These are phyloP conservation scores for Circinella minor DNA, from an alignment of 371 early-diverging fungal genomes.

Conservation along the genomic window DNA sequence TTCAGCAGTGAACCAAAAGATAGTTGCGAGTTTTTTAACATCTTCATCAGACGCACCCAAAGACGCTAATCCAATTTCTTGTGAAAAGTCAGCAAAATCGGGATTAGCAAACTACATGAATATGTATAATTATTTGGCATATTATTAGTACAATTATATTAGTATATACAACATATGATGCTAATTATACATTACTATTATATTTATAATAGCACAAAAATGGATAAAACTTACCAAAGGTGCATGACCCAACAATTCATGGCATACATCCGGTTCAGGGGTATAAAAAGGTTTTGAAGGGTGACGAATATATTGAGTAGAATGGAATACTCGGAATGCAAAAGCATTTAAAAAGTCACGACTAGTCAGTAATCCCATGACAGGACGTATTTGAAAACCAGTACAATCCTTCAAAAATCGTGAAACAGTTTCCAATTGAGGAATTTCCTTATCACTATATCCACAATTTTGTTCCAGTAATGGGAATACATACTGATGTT, in stretches of 20 bases:
- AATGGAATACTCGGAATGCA: conserved; percentile 97
- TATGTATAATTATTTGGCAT: background rate
- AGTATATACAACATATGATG: background rate
- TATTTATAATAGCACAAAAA: background rate
- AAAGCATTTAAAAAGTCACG: conserved; percentile 97
- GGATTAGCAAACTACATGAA: conserved; percentile 84
- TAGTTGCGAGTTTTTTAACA: conserved; percentile 87
- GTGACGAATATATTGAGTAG: conserved; percentile 97
- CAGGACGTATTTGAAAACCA: conserved; percentile 94
- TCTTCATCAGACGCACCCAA: conserved; percentile 94
- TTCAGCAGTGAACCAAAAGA: conserved; percentile 96
- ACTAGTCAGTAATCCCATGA: conserved; percentile 93
- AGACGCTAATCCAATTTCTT: conserved; percentile 95
- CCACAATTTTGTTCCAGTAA: conserved; percentile 92
- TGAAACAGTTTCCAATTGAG: conserved; percentile 92
- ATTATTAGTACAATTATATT: background rate
- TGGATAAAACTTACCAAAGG: conserved; percentile 51
- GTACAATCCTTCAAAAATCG: conserved; percentile 95
- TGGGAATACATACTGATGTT: conserved; percentile 91
- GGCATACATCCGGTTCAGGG: conserved; percentile 93
- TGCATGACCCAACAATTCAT: conserved; percentile 84
- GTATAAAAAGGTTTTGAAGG: conserved; percentile 91
- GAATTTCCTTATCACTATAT: conserved; percentile 84
- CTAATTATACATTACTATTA: background rate
- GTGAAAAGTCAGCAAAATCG: conserved; percentile 95